These are phyloP conservation scores for Yamadazyma scolyti DNA, from an alignment of 805 yeast species.

Conservation along the genomic window DNA sequence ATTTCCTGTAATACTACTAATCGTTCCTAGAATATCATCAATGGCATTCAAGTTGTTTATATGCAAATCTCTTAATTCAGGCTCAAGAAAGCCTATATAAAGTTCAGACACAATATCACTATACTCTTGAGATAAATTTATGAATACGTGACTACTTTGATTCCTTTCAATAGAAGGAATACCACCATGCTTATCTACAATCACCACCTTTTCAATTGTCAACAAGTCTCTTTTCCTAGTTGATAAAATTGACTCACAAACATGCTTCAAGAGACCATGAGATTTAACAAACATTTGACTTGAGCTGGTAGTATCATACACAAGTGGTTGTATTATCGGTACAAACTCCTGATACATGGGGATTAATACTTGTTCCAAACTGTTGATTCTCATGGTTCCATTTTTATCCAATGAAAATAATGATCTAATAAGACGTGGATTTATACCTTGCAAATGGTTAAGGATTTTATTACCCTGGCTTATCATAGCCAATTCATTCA, in stretches of 20 bases:
- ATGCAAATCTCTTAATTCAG: constrained; percentile 50
- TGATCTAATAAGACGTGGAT: constrained; percentile 21
- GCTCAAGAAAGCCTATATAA: constrained; percentile 50
- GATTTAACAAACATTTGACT: constrained; percentile 22
- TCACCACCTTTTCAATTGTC: constrained; percentile 78
- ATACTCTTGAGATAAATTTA: constrained; percentile 81
- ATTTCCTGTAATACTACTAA: constrained; percentile 40
- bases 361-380: constrained; percentile 30
- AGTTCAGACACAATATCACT: constrained; percentile 63
- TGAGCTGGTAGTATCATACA: constrained; percentile 29
- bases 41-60: constrained; percentile 63
- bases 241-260: constrained; percentile 23
- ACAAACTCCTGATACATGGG: constrained; percentile 44
- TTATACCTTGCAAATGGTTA: constrained; percentile 20
- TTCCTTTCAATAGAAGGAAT: constrained; percentile 83
- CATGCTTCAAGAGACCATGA: constrained; percentile 20
- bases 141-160: constrained; percentile 79
- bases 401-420: constrained; percentile 16
- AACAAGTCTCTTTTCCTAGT: constrained; percentile 21
- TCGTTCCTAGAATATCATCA: constrained; percentile 48
- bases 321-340: constrained; percentile 67
- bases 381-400: constrained; percentile 14
- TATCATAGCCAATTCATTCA: constrained; percentile 26
- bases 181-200: constrained; percentile 83
- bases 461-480: constrained; percentile 28